These are phyloP conservation scores for Kandelia obovata DNA, from an alignment of 345 rosid genomes.

Conservation along the genomic window DNA sequence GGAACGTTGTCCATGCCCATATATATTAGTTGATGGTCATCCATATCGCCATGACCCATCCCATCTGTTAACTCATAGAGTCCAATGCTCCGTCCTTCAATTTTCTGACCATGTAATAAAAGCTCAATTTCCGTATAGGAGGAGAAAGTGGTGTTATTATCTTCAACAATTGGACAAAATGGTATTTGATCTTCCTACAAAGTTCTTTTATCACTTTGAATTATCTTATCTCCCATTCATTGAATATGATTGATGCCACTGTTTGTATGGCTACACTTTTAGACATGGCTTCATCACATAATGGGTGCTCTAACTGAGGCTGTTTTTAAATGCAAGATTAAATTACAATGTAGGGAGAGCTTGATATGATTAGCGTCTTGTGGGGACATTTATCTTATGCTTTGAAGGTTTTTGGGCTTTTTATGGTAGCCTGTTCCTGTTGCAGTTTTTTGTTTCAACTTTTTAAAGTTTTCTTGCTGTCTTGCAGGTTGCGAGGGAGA, in stretches of 20 bases:
- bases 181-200: constrained; percentile 44
- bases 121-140: constrained; percentile 38
- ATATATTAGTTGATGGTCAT: constrained; percentile 77
- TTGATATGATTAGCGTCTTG: not conserved
- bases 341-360: not conserved
- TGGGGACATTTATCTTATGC: not conserved
- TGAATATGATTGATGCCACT: not conserved
- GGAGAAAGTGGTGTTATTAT: constrained; percentile 41
- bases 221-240: not conserved
- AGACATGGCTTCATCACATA: constrained; percentile 1
- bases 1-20: constrained; percentile 58
- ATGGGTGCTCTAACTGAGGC: constrained; percentile 8
- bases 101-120: constrained; percentile 57
- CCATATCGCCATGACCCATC: constrained; percentile 90
- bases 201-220: constrained; percentile 6
- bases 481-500: constrained; percentile 65
- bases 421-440: too few relatives aligned
- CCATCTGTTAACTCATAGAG: constrained; percentile 84
- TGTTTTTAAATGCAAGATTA: not conserved
- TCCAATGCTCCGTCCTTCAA: constrained; percentile 61
- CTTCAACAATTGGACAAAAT: constrained; percentile 50
- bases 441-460: not conserved
- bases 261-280: not conserved
- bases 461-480: constrained; percentile 14
- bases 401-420: not conserved